phyloP scores from a whole-genome alignment of 257 asterid genomes.

The Solanum bukasovii region DNA sequence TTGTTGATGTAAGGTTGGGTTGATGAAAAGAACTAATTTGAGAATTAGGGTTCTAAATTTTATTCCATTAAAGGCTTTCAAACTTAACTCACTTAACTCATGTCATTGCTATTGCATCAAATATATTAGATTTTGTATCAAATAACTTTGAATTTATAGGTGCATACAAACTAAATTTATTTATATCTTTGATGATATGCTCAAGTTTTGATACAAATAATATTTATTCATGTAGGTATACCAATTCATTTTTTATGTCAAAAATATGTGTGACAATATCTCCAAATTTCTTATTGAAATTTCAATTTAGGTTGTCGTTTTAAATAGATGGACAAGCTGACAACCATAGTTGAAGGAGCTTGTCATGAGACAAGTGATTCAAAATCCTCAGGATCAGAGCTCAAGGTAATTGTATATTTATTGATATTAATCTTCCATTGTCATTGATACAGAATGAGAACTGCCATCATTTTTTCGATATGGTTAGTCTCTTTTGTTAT shows the following conservation, averaged over 20 bases:
- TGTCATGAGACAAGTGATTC: constrained; percentile 8
- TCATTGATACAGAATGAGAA: constrained; percentile 11
- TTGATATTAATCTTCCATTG: constrained; percentile 28
- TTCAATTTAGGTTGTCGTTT: background rate
- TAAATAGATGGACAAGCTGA: background rate
- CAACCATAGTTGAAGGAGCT: background rate
- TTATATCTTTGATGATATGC: background rate
- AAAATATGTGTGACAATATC: background rate
- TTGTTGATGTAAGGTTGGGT: background rate
- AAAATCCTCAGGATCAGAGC: constrained; percentile 27
- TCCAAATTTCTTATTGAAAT: background rate
- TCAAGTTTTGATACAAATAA: background rate
- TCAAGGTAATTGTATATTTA: constrained; percentile 28
- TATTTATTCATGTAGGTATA: background rate
- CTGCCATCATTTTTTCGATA: constrained; percentile 50
- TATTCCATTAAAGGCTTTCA: background rate
- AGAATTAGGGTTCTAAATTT: constrained; percentile 29
- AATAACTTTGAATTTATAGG: background rate
- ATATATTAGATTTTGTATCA: background rate
- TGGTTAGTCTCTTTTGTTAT: constrained; percentile 26
- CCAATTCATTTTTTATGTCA: background rate
- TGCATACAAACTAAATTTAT: background rate
- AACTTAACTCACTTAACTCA: background rate
- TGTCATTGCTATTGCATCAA: background rate
- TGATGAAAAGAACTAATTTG: background rate